Conservation (phyloP, 345 rosid genomes). For the Citrus cavaleriei region DNA sequence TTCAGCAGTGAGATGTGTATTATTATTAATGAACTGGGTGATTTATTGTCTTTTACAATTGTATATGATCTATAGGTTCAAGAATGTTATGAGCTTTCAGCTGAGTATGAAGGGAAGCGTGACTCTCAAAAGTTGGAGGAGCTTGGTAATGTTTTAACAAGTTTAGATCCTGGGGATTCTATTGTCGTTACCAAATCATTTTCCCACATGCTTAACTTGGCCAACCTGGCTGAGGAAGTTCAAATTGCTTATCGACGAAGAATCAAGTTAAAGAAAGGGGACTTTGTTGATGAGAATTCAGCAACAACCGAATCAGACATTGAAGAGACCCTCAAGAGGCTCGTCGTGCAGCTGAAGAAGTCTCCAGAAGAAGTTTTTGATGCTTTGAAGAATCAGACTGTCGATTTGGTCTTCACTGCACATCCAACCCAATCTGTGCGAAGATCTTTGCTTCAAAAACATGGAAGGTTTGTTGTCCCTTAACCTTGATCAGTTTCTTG, state of each 20-base stretch:
- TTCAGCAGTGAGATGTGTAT: background rate
- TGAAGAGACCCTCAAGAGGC: slow-evolving; percentile 89
- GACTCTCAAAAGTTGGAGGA: slow-evolving; percentile 71
- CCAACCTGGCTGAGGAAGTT: slow-evolving; percentile 95
- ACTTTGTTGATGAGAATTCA: slow-evolving; percentile 71
- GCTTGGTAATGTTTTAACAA: slow-evolving; percentile 78
- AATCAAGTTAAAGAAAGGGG: slow-evolving; percentile 83
- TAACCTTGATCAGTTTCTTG: background rate
- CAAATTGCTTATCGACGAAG: slow-evolving; percentile 88
- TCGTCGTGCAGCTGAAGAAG: slow-evolving; percentile 66
- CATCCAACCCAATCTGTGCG: slow-evolving; percentile 99
- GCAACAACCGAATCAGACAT: slow-evolving; percentile 93
- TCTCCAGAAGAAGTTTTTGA: slow-evolving; percentile 89
- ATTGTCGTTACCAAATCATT: slow-evolving; percentile 87
- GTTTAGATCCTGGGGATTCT: slow-evolving; percentile 92
- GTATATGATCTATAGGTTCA: slow-evolving; percentile 54
- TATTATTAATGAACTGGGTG: background rate
- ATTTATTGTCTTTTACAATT: background rate
- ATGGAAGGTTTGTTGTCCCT: slow-evolving; percentile 61
- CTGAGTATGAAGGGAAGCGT: slow-evolving; percentile 85
- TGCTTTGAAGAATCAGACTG: slow-evolving; percentile 95
- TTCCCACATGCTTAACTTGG: slow-evolving; percentile 94
- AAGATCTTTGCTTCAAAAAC: slow-evolving; percentile 94
- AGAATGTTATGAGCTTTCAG: slow-evolving; percentile 92
- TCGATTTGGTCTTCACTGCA: slow-evolving; percentile 94